Evolutionary conservation across 1,139 yeast species (phyloP), one percentile per base, ranked within the genome.

Genomic region (Eremothecium coryli): DNA sequence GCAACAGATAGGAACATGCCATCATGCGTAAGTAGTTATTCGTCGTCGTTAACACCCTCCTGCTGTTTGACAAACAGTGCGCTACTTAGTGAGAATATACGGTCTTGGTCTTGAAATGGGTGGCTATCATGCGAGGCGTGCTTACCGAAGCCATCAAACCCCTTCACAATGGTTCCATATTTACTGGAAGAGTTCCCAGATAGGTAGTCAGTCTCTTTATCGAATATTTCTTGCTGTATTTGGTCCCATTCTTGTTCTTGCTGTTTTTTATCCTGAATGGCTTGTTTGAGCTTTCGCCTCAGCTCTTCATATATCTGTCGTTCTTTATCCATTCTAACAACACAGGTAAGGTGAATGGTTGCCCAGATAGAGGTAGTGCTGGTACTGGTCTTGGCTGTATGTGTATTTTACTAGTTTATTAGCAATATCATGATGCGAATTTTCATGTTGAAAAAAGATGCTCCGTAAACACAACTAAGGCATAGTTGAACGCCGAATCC

Each of bases 81-180:
- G 3, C 93, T 79, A 40, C 93, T 78, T 53, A 84, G 62, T 28
- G 93, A 81, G 61, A 88, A 88, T 5, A 88, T 72, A 32, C 95
- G 75, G 51, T 88, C 97, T 27, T 80, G 82, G 43, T 85, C 94
- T 0, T 76, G 72, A 54, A 79, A 74, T 56, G 62, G 42, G 41
- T 43, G 41, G 5, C 48, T 38, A 18, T 36, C 33, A 23, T 33
- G 40, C 37, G 42, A 23, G 12, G 18, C 18, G n/a, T 62, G 56
- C 52, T 82, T 82, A 35, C 78, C 67, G 54, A 82, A 82, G 48
- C 76, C 80, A 39, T 88, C 96, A 52, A 86, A 88, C 1, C 97
- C 97, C 45, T 80, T 80, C 22, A 86, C 82, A 22, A 90, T 79
- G 54, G 85, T 85, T 0, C 95, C 95, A 38, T 75, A 73, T 7